Percentiles rank a stretch among this genome's conserved stretches.
These are phyloP conservation scores for Penicillium arizonense DNA, from an alignment of 495 filamentous ascomycete genomes.

Conservation along the genomic window DNA sequence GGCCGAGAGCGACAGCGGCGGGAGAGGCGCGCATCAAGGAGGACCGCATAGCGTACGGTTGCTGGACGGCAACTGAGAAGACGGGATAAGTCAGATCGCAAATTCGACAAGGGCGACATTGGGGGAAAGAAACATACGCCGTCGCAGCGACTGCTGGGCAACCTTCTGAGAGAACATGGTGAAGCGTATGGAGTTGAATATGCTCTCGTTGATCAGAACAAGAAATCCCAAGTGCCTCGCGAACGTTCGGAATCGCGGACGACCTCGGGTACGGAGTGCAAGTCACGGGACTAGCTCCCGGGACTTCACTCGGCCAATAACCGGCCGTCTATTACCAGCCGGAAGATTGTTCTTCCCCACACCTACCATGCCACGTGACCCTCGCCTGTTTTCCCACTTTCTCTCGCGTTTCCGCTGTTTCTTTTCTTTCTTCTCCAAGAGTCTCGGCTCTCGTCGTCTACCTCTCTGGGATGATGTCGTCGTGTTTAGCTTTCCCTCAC, in stretches of 20 bases:
- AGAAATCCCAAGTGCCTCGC: constrained; percentile 16
- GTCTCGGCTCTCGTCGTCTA: constrained; percentile 48
- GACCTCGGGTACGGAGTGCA: constrained; percentile 41
- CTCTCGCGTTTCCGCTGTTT: constrained; percentile 6
- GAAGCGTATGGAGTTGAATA: constrained; percentile 16
- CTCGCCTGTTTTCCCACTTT: constrained; percentile 23
- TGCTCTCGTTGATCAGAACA: constrained; percentile 16
- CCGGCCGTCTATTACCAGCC: constrained; percentile 31
- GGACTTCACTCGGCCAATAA: constrained; percentile 31
- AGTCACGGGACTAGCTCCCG: constrained; percentile 31
- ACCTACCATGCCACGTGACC: constrained; percentile 10
- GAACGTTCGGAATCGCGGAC: constrained; percentile 36
- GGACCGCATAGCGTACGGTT: constrained; percentile 47
- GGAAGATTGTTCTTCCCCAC: constrained; percentile 40
- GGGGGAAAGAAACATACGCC: constrained; percentile 50
- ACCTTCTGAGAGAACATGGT: constrained; percentile 67
- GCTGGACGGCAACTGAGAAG: constrained; percentile 48
- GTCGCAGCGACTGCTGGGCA: constrained; percentile 64
- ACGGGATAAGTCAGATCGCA: constrained; percentile 16
- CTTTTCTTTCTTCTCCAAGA: constrained; percentile 36
- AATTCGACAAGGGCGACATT: not conserved
- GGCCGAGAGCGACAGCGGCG: constrained; percentile 48
- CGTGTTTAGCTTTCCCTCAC: constrained; percentile 40
- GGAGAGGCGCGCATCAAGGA: constrained; percentile 50
- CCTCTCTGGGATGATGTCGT: constrained; percentile 41